These are phyloP conservation scores for Acacia concinna DNA, from an alignment of 331 rosid genomes.

Conservation along the genomic window DNA sequence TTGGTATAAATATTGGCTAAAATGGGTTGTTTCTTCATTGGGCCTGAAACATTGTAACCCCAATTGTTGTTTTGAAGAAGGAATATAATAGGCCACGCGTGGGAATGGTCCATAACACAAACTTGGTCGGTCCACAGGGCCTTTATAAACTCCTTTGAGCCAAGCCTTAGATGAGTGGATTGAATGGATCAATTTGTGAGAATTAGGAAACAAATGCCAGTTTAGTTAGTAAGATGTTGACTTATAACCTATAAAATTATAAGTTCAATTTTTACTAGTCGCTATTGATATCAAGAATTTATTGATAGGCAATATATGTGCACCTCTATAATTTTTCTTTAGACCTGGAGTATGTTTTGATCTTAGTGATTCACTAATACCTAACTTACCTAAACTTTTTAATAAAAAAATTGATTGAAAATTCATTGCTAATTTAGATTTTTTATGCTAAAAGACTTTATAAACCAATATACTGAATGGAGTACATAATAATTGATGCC, in stretches of 20 bases:
- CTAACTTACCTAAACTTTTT: no score
- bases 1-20: no score
- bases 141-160: not conserved
- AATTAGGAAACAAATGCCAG: rapidly evolving
- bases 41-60: not conserved
- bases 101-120: not conserved
- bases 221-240: no score
- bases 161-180: not conserved
- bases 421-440: not conserved
- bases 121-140: not conserved
- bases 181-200: no score
- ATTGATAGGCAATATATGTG: no score
- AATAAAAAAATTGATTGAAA: not conserved
- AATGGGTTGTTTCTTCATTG: not conserved
- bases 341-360: not conserved
- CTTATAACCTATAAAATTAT: no score
- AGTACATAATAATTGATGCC: not conserved
- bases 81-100: not conserved
- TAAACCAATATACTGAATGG: not conserved
- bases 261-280: no score
- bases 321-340: no score
- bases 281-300: no score
- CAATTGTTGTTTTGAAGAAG: not conserved
- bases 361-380: not conserved
- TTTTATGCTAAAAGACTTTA: not conserved